Percentiles rank a stretch among this genome's conserved stretches.
Conservation (phyloP, 2,329 filamentous ascomycete species). For the Pleoardoris graminearum region DNA sequence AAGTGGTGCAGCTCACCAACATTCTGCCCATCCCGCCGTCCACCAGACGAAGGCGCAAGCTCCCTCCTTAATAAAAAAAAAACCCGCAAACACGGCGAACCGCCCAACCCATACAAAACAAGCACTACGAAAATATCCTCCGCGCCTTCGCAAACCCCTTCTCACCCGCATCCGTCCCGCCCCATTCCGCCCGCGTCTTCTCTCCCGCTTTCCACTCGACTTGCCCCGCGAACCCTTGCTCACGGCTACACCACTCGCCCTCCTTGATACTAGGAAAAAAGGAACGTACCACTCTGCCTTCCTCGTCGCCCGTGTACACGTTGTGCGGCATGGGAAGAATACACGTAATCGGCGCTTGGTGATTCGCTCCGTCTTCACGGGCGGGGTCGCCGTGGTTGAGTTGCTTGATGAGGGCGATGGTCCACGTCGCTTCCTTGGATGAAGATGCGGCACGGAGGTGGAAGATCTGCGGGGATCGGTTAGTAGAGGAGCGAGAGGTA, state of each 20-base stretch:
- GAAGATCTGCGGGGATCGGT: conserved; percentile 53
- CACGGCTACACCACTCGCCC: conserved; percentile 11
- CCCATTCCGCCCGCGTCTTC: conserved; percentile 8
- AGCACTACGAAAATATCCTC: neutral
- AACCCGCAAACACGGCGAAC: neutral
- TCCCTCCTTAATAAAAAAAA: neutral
- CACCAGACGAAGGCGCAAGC: too few relatives aligned
- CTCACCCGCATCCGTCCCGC: neutral
- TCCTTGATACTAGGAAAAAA: conserved; percentile 8
- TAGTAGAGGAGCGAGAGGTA: neutral
- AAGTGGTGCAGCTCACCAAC: conserved; percentile 6
- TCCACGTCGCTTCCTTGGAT: conserved; percentile 61
- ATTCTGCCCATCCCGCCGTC: neutral
- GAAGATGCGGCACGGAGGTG: conserved; percentile 58
- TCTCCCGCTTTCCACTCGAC: conserved; percentile 20
- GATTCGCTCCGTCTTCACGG: conserved; percentile 61
- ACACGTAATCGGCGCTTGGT: conserved; percentile 74
- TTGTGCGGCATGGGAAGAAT: conserved; percentile 80
- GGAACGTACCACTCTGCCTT: conserved; percentile 69
- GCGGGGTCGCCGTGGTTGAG: conserved; percentile 77
- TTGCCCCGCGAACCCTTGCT: conserved; percentile 10
- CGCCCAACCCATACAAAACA: neutral
- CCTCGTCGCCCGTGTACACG: conserved; percentile 93
- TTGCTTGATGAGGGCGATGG: conserved; percentile 75
- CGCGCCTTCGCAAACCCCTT: neutral